Base-by-base conservation (phyloP, 2,329 filamentous ascomycete species). In the Alternaria viburni region DNA sequence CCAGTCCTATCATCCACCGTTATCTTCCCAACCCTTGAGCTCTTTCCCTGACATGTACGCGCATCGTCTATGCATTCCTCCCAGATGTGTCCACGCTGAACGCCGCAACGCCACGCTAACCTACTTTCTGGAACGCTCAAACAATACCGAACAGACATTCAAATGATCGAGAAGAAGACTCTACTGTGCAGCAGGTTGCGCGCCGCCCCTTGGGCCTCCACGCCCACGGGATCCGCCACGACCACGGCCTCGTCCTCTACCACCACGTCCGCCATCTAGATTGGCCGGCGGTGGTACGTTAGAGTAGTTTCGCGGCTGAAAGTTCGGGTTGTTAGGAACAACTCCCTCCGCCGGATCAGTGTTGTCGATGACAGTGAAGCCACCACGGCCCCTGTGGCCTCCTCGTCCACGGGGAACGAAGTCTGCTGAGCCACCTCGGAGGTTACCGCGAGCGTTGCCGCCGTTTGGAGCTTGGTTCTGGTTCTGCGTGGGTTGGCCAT, bases 261-360 rank as follows among this genome's bases (percentile, higher is more conserved):
- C 69, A 59, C 75, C 71, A 41, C 73, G 67, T 17, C 65, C 60
- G 36, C 68, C 72, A 51, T 80, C 76, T 43, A 80, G 59, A 19
- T 65, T 77, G 17, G 77, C 69, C 6, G 79, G 79, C 7, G 79
- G 79, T 10, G 79, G 76, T 3, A 79, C 78, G 49, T 70, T 77
- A 15, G 69, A 76, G 68, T 81, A 81, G 62, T 73, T 76, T 55
- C 86, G 84, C 5, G 86, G 85, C 26, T 82, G 81, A 79, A 89
- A 89, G 54, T 83, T 81, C 1, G 85, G 85, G 72, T 88, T 88
- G 70, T 86, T 83, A 59, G 81, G 76, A 15, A 88, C 73, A 3
- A 89, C 79, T n/a, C 86, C 86, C 26, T 84, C 83, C 7, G 81
- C 77, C 5, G 85, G 83, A 68, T 88, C 84, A 54, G 77, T 81